These are phyloP conservation scores for Apium graveolens DNA, from an alignment of 129 eudicot genomes.

Conservation along the genomic window DNA sequence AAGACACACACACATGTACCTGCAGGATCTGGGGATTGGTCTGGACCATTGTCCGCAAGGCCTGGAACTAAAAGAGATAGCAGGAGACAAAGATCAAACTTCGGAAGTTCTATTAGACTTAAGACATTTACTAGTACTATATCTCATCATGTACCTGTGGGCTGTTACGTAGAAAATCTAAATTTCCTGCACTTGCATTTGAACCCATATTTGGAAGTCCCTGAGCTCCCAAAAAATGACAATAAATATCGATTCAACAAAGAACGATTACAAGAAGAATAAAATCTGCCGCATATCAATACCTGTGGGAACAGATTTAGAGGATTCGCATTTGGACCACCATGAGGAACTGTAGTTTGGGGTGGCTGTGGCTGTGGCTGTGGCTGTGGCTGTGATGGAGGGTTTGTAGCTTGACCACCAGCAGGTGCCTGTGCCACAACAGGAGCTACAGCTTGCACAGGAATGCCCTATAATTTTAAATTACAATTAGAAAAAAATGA, in stretches of 20 bases:
- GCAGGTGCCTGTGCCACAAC: conserved; percentile 35
- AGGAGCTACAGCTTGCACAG: conserved; percentile 57
- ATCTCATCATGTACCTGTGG: conserved; percentile 30
- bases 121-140: neutral
- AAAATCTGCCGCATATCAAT: neutral
- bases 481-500: neutral
- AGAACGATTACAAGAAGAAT: neutral
- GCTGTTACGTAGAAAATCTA: conserved; percentile 61
- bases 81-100: conserved; percentile 2
- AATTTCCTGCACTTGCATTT: conserved; percentile 44
- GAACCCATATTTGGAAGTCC: conserved; percentile 54
- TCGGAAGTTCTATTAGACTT: neutral
- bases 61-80: conserved; percentile 43
- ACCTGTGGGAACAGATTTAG: conserved; percentile 75
- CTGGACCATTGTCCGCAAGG: conserved; percentile 68
- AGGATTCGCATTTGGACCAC: conserved; percentile 71
- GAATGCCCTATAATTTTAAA: conserved; percentile 43
- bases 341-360: conserved; percentile 36
- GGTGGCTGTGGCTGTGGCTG: conserved; percentile 21
- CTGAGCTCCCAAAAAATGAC: conserved; percentile 20
- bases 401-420: conserved; percentile 29
- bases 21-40: conserved; percentile 68
- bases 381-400: conserved; percentile 24
- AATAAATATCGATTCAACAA: neutral
- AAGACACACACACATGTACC: conserved; percentile 18